Conservation (phyloP, 2,329 filamentous ascomycete genomes). For the Fulvia fulva region DNA sequence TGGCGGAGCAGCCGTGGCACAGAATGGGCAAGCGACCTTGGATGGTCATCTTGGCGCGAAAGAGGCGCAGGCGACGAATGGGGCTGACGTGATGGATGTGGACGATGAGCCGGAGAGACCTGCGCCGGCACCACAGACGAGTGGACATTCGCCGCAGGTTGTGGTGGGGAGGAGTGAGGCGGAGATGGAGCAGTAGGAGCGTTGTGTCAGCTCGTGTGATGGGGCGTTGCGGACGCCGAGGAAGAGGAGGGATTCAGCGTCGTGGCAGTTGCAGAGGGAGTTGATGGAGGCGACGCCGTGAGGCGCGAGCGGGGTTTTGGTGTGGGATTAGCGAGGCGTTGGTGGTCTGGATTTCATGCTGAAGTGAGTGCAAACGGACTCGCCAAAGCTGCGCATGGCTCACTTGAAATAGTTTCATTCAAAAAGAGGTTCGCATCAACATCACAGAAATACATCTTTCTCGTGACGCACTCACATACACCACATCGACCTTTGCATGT, state of each 20-base stretch:
- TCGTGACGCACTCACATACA: too few relatives aligned
- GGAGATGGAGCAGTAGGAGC: background rate
- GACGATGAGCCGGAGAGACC: constrained; percentile 9
- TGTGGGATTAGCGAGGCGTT: background rate
- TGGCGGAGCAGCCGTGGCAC: constrained; percentile 4
- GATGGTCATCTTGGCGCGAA: constrained; percentile 18
- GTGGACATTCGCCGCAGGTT: background rate
- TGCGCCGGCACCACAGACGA: background rate
- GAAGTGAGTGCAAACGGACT: background rate
- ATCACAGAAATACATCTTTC: too few relatives aligned
- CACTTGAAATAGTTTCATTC: background rate
- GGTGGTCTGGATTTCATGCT: background rate
- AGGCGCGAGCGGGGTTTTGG: background rate
- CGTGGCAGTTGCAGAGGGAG: background rate
- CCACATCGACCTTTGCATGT: too few relatives aligned
- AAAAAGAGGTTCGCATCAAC: background rate
- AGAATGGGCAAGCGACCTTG: constrained; percentile 13
- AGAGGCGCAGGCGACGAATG: constrained; percentile 23
- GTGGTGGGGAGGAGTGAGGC: background rate
- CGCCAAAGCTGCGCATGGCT: background rate
- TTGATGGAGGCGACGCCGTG: background rate
- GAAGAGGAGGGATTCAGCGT: background rate
- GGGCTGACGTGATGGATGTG: constrained; percentile 25
- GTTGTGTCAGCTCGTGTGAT: background rate
- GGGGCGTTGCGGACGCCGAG: background rate